These are phyloP conservation scores for Colletotrichum sp. DNA, from an alignment of 2,329 filamentous ascomycete genomes.

Conservation along the genomic window DNA sequence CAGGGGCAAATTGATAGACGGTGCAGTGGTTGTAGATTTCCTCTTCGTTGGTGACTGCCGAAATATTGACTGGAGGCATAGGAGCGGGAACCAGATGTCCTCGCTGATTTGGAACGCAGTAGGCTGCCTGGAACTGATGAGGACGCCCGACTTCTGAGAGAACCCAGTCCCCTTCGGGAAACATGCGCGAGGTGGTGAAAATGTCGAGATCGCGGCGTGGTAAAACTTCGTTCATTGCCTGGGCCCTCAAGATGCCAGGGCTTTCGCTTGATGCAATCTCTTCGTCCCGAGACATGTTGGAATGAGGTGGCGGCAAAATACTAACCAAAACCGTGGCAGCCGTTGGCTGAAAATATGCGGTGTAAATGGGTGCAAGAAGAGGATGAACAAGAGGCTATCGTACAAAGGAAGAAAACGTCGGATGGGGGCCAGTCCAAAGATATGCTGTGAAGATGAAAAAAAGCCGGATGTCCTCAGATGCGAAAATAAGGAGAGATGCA, in stretches of 20 bases:
- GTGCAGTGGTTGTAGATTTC: conserved; percentile 17
- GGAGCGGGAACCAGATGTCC: conserved; percentile 7
- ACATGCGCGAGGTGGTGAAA: neutral
- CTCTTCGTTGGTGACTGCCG: conserved; percentile 9
- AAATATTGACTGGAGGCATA: conserved; percentile 11
- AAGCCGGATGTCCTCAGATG: neutral
- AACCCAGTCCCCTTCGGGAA: conserved; percentile 6
- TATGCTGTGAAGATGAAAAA: neutral
- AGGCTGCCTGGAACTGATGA: conserved; percentile 15
- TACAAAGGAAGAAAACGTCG: neutral
- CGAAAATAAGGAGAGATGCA: neutral
- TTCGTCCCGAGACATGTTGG: neutral
- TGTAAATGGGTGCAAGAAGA: neutral
- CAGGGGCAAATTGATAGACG: conserved; percentile 9
- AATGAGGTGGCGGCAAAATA: neutral
- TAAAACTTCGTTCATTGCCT: conserved; percentile 9
- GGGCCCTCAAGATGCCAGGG: neutral
- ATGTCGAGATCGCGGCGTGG: conserved; percentile 9
- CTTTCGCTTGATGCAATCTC: neutral
- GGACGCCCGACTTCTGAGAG: neutral
- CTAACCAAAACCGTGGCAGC: too few relatives aligned
- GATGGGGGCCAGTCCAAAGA: neutral
- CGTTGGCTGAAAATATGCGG: neutral
- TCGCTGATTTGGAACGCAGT: conserved; percentile 5
- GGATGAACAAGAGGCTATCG: neutral